phyloP scores from a whole-genome alignment of 306 rosid species.

The Sicyos edulis region DNA sequence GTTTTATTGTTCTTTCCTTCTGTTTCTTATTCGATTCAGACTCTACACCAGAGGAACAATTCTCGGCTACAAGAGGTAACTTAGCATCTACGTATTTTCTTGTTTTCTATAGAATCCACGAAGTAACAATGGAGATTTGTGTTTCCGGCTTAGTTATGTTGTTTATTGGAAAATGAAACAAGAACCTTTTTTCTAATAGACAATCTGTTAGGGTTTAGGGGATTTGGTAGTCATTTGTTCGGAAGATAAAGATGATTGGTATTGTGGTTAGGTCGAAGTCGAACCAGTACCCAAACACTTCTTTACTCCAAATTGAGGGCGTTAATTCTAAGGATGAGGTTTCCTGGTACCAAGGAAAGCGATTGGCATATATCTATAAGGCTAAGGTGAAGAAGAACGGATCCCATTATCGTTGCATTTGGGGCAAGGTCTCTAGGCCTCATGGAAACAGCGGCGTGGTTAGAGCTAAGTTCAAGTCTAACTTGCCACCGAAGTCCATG shows the following conservation, averaged over 20 bases:
- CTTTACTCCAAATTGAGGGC: conserved; percentile 78
- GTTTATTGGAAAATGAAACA: background rate
- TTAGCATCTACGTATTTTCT: background rate
- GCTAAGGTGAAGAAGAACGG: conserved; percentile 85
- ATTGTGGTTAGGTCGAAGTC: conserved; percentile 64
- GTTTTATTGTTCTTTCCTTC: background rate
- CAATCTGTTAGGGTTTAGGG: too few species aligned
- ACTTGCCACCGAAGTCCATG: conserved; percentile 88
- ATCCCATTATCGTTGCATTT: conserved; percentile 78
- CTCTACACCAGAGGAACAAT: conserved; percentile 80
- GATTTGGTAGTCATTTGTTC: too few species aligned
- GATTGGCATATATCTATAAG: conserved; percentile 82
- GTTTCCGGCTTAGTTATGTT: too few species aligned
- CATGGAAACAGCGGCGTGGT: conserved; percentile 90
- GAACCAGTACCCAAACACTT: conserved; percentile 82
- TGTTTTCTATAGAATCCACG: background rate
- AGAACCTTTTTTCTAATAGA: background rate
- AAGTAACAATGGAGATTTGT: background rate
- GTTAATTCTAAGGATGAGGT: conserved; percentile 93
- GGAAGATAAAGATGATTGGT: background rate
- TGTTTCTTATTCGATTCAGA: conserved; percentile 26
- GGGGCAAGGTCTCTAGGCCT: conserved; percentile 89
- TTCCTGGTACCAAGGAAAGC: conserved; percentile 75
- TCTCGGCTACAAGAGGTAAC: conserved; percentile 90
- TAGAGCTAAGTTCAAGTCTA: conserved; percentile 90